Conservation (phyloP, 441 rosid genomes). For the Gossypium gossypioides region DNA sequence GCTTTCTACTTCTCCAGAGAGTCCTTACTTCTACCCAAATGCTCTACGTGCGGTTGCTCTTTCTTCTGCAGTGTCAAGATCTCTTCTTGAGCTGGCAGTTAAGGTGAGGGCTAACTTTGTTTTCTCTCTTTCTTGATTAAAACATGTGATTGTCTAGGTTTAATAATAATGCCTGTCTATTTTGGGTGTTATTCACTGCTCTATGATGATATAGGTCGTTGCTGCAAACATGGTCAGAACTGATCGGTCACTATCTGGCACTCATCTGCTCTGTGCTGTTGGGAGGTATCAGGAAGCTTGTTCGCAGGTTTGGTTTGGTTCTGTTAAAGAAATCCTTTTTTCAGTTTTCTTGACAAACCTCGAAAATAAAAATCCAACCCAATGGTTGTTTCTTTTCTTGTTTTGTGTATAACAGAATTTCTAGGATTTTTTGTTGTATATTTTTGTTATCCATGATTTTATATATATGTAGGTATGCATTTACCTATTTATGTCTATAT, state of each 20-base stretch:
- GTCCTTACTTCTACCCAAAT: conserved; percentile 82
- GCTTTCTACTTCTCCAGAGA: conserved; percentile 86
- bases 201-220: conserved; percentile 51
- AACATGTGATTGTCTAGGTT: neutral
- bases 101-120: conserved; percentile 39
- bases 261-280: conserved; percentile 92
- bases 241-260: conserved; percentile 80
- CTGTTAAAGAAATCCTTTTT: neutral
- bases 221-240: conserved; percentile 97
- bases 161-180: neutral
- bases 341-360: neutral
- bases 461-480: neutral
- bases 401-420: neutral
- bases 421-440: neutral
- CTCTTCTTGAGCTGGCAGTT: conserved; percentile 91
- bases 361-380: neutral
- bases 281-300: conserved; percentile 98
- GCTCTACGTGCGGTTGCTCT: conserved; percentile 97
- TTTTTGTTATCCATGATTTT: neutral
- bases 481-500: neutral
- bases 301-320: conserved; percentile 82
- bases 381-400: neutral
- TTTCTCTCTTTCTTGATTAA: neutral
- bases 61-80: conserved; percentile 87
- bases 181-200: conserved; percentile 5